phyloP scores from a whole-genome alignment of 176 grass and related monocot genomes.

The Carex myosuroides region DNA sequence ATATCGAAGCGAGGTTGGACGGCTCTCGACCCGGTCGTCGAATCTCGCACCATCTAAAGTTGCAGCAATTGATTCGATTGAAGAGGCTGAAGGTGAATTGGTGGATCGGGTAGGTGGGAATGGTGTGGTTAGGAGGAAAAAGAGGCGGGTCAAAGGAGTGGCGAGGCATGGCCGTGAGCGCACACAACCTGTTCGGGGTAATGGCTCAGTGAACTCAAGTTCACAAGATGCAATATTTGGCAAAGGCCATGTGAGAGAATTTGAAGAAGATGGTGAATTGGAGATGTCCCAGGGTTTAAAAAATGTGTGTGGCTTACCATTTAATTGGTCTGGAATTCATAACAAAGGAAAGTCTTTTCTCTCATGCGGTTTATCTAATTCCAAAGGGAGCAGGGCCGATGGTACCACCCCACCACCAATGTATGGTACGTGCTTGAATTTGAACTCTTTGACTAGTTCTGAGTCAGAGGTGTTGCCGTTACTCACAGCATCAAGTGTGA shows the following conservation, averaged over 20 bases:
- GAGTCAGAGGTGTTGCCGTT: conserved; percentile 72
- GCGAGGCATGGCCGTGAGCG: conserved; percentile 12
- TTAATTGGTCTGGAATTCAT: conserved; percentile 95
- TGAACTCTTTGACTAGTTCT: conserved; percentile 56
- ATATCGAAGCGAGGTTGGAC: conserved; percentile 29
- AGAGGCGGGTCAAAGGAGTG: conserved; percentile 18
- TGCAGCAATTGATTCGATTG: conserved; percentile 46
- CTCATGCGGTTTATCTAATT: conserved; percentile 72
- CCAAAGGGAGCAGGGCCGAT: conserved; percentile 35
- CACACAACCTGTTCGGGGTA: conserved; percentile 5
- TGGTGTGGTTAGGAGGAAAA: conserved; percentile 17
- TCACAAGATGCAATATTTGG: conserved; percentile 71
- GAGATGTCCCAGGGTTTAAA: conserved; percentile 43
- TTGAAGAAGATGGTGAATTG: conserved; percentile 31
- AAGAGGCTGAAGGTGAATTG: conserved; percentile 24
- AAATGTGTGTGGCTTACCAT: conserved; percentile 89
- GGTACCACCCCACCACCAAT: conserved; percentile 25
- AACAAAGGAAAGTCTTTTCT: conserved; percentile 82
- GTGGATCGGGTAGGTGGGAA: neutral
- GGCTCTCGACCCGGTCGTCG: conserved; percentile 30
- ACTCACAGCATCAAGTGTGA: conserved; percentile 35
- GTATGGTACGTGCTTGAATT: conserved; percentile 43
- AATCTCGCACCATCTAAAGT: conserved; percentile 26
- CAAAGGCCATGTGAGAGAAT: conserved; percentile 28
- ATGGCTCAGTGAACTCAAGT: conserved; percentile 55